Evolutionary conservation across 1,139 yeast genomes (phyloP).

Genomic region (Yamadazyma mexicana): DNA sequence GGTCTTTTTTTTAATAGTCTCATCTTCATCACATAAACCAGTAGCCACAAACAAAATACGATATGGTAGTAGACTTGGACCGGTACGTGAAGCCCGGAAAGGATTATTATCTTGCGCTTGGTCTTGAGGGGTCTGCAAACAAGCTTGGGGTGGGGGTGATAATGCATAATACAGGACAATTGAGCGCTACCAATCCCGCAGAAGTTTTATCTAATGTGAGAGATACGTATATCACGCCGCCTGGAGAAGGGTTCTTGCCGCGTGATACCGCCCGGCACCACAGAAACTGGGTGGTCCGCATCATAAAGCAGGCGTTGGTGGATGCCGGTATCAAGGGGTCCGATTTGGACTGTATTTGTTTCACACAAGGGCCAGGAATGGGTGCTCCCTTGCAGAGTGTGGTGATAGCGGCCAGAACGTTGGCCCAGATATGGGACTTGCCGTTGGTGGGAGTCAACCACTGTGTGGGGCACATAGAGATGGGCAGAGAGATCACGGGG

Average conservation of each 20-base stretch:
- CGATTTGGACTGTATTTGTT: constrained; percentile 87
- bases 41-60: too few relatives aligned
- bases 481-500: constrained; percentile 98
- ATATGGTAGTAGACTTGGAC: constrained; percentile 40
- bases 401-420: constrained; percentile 87
- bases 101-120: constrained; percentile 68
- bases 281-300: constrained; percentile 88
- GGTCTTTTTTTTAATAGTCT: background rate
- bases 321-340: constrained; percentile 58
- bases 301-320: constrained; percentile 63
- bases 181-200: constrained; percentile 59
- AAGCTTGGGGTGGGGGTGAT: constrained; percentile 93
- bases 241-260: constrained; percentile 97
- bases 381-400: constrained; percentile 97
- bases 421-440: constrained; percentile 74
- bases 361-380: constrained; percentile 99
- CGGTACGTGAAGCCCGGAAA: constrained; percentile 41
- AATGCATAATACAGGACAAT: constrained; percentile 60
- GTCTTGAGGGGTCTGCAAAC: constrained; percentile 96
- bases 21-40: too few relatives aligned
- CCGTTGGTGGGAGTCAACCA: constrained; percentile 96
- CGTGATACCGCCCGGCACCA: constrained; percentile 97
- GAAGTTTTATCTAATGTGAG: constrained; percentile 81
- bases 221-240: constrained; percentile 94
- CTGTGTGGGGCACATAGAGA: constrained; percentile 96